Evolutionary conservation across 2,329 filamentous ascomycete species (phyloP), one percentile per base, ranked within the genome.

Genomic region (Apiospora pterosperma): DNA sequence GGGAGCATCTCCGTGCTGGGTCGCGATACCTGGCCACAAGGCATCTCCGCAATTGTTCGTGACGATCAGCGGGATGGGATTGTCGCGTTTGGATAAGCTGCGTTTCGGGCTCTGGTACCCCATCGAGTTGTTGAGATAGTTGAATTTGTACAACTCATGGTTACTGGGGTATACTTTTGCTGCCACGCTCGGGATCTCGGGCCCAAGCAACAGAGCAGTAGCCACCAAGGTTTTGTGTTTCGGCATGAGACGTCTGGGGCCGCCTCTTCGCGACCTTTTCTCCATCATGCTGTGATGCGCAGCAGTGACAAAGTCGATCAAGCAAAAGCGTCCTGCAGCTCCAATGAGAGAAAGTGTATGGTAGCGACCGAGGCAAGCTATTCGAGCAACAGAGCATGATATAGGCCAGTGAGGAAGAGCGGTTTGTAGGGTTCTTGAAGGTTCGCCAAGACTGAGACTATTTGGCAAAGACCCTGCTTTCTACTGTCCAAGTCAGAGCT

Each of bases 11-110:
- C 92, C 92, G 59, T 85, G 82, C 72, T 94, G 90, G 0, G 91
- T 93, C 16, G 85, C 84, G 66, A 96, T 86, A 11, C 88, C 92
- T 1, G 92, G 92, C 85, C 90, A 95, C 67, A 96, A 87, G 0
- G 85, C 87, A 23, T 90, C 85, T 11, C 82, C 80, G 72, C 92
- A 96, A 64, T 84, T 83, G 77, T 95, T 96, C 65, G 87, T 89
- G 64, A 96, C 81, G 7, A 87, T 80, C 31, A 96, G 79, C 7
- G 90, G 89, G 42, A 87, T 73, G 12, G 73, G 59, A 28, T 69
- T 72, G 19, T 74, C 71, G 60, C 69, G 68, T 61, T 74, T 76
- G 58, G 73, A 72, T 62, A 74, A 63, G 16, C 70, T 66, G 23
- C 68, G 68, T 34, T 63, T 70, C 41, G 70, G 70, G 25, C 69